Base-by-base conservation (phyloP, 1,284 basidiomycete genomes). In the Puccinia hordei region DNA sequence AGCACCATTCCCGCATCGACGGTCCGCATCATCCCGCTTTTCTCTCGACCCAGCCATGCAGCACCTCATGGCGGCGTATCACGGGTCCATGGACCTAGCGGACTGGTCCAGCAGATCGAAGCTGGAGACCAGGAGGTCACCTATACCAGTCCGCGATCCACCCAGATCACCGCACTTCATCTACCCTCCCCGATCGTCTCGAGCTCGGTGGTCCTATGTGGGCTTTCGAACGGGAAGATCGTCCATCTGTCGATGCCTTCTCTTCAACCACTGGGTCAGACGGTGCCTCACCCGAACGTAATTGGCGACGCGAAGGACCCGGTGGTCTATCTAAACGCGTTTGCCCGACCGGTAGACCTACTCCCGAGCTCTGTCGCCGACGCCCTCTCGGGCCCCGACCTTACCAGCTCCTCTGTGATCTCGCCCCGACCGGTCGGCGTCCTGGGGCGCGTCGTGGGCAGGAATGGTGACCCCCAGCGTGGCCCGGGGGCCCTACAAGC, bases 131-230 rank as follows among this genome's bases (percentile, higher is more conserved):
- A 33, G 1, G 35, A 71, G 19, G 33, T 46, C 3, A 22, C 27
- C 2, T 79, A 79, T 55, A 63, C 77, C 0, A 72, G 53, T 44
- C 77, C 77, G 8, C 53, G 55, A 35, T 24, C 38, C 3, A 79
- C 68, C 12, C 66, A 53, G 5, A 79, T 79, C 66, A 79, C 77
- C 27, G 77, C 77, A 17, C 68, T 79, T 10, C 77, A 79, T 72
- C 41, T 79, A 5, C 68, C 77, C 2, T 63, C 66, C 13, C 55
- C 66, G 41, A 78, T 69, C 9, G 38, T 53, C 8, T 78, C 75
- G 41, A 69, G 38, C 22, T 27, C 24, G 9, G 51, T 72, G 27
- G 30, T 79, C 5, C 27, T 79, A 27, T 79, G 77, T 38, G 77
- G 77, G 19, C 68, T 79, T 9, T 53, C 65, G 24, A 72, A 57